phyloP scores from a whole-genome alignment of 768 basidiomycete genomes.

The Pisolithus tinctorius region DNA sequence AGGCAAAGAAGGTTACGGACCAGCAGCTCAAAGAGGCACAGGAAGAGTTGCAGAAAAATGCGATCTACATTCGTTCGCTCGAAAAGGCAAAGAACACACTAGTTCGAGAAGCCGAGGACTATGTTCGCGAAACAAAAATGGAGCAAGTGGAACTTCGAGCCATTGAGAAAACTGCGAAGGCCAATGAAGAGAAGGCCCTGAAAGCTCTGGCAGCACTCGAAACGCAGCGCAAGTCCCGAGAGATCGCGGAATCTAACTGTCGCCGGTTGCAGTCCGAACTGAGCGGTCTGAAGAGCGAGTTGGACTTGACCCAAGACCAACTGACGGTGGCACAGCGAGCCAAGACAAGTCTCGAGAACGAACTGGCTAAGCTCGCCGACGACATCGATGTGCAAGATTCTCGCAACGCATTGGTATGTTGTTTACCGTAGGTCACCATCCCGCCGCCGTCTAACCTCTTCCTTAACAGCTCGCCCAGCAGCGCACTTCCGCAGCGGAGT shows the following conservation, averaged over 20 bases:
- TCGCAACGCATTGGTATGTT: conserved; percentile 57
- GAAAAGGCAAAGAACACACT: conserved; percentile 75
- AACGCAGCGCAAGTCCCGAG: conserved; percentile 58
- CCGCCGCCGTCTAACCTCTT: background rate
- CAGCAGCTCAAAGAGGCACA: conserved; percentile 81
- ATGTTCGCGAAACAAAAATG: conserved; percentile 63
- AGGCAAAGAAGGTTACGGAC: conserved; percentile 92
- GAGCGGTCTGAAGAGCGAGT: conserved; percentile 46
- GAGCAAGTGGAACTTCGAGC: conserved; percentile 59
- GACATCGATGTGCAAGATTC: conserved; percentile 62
- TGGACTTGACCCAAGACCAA: conserved; percentile 49
- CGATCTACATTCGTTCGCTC: conserved; percentile 74
- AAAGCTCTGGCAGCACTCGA: conserved; percentile 57
- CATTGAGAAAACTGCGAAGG: conserved; percentile 60
- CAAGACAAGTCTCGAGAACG: conserved; percentile 59
- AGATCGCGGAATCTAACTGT: conserved; percentile 56
- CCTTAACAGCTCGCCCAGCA: conserved; percentile 54
- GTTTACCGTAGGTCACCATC: background rate
- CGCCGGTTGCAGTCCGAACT: conserved; percentile 58
- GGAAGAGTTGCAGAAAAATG: conserved; percentile 66
- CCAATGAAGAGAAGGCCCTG: conserved; percentile 54
- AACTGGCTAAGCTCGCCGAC: conserved; percentile 60
- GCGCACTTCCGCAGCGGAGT: conserved; percentile 53
- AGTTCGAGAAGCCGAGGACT: conserved; percentile 77
- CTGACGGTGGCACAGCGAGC: conserved; percentile 49